Base-by-base conservation (phyloP, 225 moss, liverwort and hornwort species). In the Climacium dendroides region DNA sequence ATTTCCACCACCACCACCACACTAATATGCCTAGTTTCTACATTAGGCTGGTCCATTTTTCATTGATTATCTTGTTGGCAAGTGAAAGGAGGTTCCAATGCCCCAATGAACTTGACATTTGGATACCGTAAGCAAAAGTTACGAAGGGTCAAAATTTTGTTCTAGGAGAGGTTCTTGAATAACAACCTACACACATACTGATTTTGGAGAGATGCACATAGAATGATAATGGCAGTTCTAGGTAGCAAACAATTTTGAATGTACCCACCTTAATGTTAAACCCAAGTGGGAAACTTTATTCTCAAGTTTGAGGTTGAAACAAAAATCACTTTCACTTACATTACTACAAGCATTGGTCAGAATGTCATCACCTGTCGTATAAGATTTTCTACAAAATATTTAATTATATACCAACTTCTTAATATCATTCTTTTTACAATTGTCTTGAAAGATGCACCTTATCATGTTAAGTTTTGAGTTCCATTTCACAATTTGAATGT, bases 331-430 rank as follows among this genome's bases (percentile, higher is more conserved):
- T 23, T 10, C 52, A 23, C 19, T 8, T 23, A 15, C 52, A 35
- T 0, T 35, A 0, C 35, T 75, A 75, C 0, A 1, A 4, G 2
- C 34, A 48, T 1, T 19, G 0, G 22, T 34, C 0, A 0, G 0
- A 50, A 22, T 34, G 20, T 50, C 34, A 34, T 74, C 8, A 50
- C 3, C 0, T 34, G 0, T 50, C 34, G 50, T 50, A 50, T 1
- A 50, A 22, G 8, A n/a, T n/a, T n/a, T n/a, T n/a, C n/a, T n/a
- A n/a, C n/a, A n/a, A n/a, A n/a, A n/a, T n/a, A n/a, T n/a, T n/a
- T n/a, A n/a, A n/a, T n/a, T n/a, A n/a, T n/a, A n/a, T n/a, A n/a
- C n/a, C n/a, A n/a, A n/a, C n/a, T n/a, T n/a, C n/a, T n/a, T n/a
- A n/a, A n/a, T n/a, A n/a, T n/a, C n/a, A n/a, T n/a, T n/a, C n/a